Evolutionary conservation across 208 protist species (phyloP), one percentile per base, ranked within the genome.

Genomic region (Trypanosoma caninum): DNA sequence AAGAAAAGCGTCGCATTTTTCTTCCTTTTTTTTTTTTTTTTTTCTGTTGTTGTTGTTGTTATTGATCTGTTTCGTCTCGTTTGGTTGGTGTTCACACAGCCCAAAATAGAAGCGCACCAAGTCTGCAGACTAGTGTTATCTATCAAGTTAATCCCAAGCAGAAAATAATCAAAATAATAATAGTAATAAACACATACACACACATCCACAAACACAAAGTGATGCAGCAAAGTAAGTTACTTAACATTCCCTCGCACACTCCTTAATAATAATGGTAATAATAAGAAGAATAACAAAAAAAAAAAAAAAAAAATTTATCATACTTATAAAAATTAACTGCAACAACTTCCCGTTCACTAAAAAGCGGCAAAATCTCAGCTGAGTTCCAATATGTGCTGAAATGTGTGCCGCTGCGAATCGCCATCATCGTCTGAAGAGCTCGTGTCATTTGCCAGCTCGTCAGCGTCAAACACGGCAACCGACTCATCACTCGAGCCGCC

Each of bases 391-490:
- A 90, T 78, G 38, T 64, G 62, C 9, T 50, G 54, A 8, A 60
- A 65, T 34, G 35, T 44, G 14, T 35, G 42, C 28, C 35, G 13
- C 14, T 51, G 46, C 33, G n/a, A 16, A 16, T 59, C 34, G 16
- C 51, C 44, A 10, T 74, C 64, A 35, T 66, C 64, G 31, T 84
- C 71, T n/a, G 82, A 76, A 65, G 74, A 80, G 13, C 64, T 82
- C 37, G 86, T 82, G 48, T 85, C 82, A 22, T 62, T 76, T 14
- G 74, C 71, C 31, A 93, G 54, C 28, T 90, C 87, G 25, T 80
- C 73, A 0, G 81, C 83, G 46, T 89, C 69, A 74, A 88, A 87
- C 25, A 93, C 75, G 10, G 73, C 83, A 13, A 93, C 83, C 1
- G 63, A 59, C 20, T 63, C 66, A 27, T 68, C 65, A 25, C 69